These are phyloP conservation scores for Plantago major DNA, from an alignment of 257 asterid genomes.

Conservation along the genomic window DNA sequence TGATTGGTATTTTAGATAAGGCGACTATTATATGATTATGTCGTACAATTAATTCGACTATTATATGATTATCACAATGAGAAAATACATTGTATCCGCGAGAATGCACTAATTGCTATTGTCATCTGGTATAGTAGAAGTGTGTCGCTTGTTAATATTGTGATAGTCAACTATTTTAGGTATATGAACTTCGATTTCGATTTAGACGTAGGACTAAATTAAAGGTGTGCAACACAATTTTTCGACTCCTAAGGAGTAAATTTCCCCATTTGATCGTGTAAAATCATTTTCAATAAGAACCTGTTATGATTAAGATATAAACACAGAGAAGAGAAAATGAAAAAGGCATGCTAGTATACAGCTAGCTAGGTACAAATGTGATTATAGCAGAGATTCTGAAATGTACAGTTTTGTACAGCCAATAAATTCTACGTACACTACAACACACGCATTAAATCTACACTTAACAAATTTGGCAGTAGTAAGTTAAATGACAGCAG, in stretches of 20 bases:
- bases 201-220: neutral
- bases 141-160: too few relatives aligned
- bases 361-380: constrained; percentile 2
- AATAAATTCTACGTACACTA: neutral
- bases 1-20: too few relatives aligned
- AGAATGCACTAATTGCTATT: too few relatives aligned
- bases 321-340: too few relatives aligned
- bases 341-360: too few relatives aligned
- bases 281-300: neutral
- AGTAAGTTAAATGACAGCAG: constrained; percentile 1
- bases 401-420: constrained; percentile 16
- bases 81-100: too few relatives aligned
- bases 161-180: too few relatives aligned
- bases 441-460: constrained; percentile 4
- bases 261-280: constrained; percentile 15
- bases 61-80: too few relatives aligned
- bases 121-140: too few relatives aligned
- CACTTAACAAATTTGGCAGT: constrained; percentile 19
- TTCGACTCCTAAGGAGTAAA: too few relatives aligned
- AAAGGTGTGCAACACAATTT: constrained; percentile 11
- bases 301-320: constrained; percentile 7
- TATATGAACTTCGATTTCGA: neutral
- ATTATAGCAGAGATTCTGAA: constrained; percentile 32
- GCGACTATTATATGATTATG: too few relatives aligned
- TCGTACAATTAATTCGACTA: too few relatives aligned